Conservation (phyloP, 1,284 basidiomycete species). For the Cryptococcus deneoformans region DNA sequence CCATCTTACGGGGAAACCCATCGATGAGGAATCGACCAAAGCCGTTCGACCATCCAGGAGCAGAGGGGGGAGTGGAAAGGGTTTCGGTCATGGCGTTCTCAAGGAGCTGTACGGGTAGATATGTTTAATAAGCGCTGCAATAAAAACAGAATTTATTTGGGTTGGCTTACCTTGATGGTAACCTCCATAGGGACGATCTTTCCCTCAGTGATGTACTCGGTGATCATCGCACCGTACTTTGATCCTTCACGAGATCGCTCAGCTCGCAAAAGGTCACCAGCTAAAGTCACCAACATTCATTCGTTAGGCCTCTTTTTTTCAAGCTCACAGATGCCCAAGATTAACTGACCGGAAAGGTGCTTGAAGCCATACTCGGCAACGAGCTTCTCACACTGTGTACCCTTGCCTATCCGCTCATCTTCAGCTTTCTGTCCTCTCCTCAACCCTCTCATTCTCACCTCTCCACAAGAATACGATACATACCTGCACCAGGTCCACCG, state of each 20-base stretch:
- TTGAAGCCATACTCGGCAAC: conserved; percentile 88
- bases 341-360: conserved; percentile 79
- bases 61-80: conserved; percentile 49
- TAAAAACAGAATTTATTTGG: background rate
- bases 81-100: conserved; percentile 85
- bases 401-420: conserved; percentile 67
- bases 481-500: conserved; percentile 93
- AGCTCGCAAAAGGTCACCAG: conserved; percentile 92
- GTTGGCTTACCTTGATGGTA: conserved; percentile 66
- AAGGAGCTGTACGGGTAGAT: conserved; percentile 57
- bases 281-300: conserved; percentile 51
- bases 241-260: conserved; percentile 89
- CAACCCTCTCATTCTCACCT: background rate
- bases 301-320: background rate
- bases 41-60: conserved; percentile 62
- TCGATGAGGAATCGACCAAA: conserved; percentile 91
- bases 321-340: background rate
- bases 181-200: conserved; percentile 96
- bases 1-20: conserved; percentile 96
- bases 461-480: conserved; percentile 20
- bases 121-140: background rate
- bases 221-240: conserved; percentile 81
- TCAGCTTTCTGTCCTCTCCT: background rate
- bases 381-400: conserved; percentile 87
- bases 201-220: conserved; percentile 86